These are phyloP conservation scores for Mycena albidolilacea DNA, from an alignment of 768 basidiomycete species.

Conservation along the genomic window DNA sequence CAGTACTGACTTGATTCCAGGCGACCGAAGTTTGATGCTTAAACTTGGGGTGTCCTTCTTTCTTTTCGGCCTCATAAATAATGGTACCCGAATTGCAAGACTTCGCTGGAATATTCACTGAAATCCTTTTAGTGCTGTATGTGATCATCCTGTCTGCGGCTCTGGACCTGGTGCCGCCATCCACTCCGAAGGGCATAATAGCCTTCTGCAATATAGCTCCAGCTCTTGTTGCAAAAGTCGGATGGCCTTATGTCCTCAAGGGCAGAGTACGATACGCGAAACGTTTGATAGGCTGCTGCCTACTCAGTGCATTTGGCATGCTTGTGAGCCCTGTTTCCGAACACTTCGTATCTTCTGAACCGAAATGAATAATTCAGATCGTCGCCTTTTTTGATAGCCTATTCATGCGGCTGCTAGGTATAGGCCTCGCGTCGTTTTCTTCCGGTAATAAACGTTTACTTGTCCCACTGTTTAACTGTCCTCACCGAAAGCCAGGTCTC, in stretches of 20 bases:
- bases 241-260: conserved; percentile 92
- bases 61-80: conserved; percentile 93
- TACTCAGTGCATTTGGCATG: conserved; percentile 87
- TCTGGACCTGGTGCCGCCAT: conserved; percentile 91
- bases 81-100: conserved; percentile 64
- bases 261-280: conserved; percentile 87
- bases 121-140: conserved; percentile 77
- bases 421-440: conserved; percentile 87
- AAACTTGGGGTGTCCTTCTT: conserved; percentile 81
- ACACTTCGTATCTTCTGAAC: background rate
- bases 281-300: conserved; percentile 82
- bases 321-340: conserved; percentile 67
- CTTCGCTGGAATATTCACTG: background rate
- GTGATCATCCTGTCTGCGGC: conserved; percentile 98
- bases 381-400: conserved; percentile 82
- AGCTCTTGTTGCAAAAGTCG: conserved; percentile 87
- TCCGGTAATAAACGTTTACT: conserved; percentile 65
- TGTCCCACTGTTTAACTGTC: background rate
- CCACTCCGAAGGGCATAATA: conserved; percentile 95
- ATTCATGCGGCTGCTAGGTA: conserved; percentile 82
- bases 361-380: conserved; percentile 62
- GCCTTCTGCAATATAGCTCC: conserved; percentile 97
- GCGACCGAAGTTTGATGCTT: conserved; percentile 50
- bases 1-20: conserved; percentile 30
- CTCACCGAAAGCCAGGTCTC: conserved; percentile 67